Base-by-base conservation (phyloP, 495 filamentous ascomycete genomes). In the Xylaria acuta region DNA sequence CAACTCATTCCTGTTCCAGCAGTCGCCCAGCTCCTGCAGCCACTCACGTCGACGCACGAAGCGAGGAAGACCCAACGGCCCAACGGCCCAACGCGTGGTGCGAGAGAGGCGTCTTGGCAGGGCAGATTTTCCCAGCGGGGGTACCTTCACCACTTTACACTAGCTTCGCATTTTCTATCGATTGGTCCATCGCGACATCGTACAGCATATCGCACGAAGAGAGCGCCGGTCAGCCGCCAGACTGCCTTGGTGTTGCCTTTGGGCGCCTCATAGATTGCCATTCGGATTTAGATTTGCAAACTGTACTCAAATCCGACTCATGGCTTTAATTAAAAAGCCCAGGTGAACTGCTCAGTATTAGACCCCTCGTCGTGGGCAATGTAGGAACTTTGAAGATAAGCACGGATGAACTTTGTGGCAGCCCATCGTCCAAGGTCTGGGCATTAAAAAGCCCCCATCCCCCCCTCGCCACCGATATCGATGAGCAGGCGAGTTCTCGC, bases 21-120 rank as follows among this genome's bases (percentile, higher is more conserved):
- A n/a, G 25, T 20, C 8, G 11, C n/a, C 22, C 32, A 12, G 45
- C 47, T 30, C 45, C 27, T 45, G 69, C 51, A 64, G 38, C 69
- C 69, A 71, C 36, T 64, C 69, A 71, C 7, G 32, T 43, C 30
- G 47, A 8, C 6, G 49, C 59, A 56, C 47, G 67, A 70, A 70
- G 69, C 69, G 69, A 71, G 36, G n/a, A 43, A n/a, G 16, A 6
- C 36, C 9, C 63, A 22, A 22, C 18, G 49, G 32, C 34, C 9
- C 38, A 16, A 41, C 59, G 59, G 18, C n/a, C n/a, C n/a, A n/a
- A n/a, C n/a, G n/a, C n/a, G n/a, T n/a, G 20, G n/a, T 63, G 59
- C 36, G 32, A 41, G 59, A 40, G 30, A 63, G 45, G 67, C 58
- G 27, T 40, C 56, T 71, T 71, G 58, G 69, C 43, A 51, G 62